Base-by-base conservation (phyloP, 1,139 yeast species). In the Pichia norvegensis region DNA sequence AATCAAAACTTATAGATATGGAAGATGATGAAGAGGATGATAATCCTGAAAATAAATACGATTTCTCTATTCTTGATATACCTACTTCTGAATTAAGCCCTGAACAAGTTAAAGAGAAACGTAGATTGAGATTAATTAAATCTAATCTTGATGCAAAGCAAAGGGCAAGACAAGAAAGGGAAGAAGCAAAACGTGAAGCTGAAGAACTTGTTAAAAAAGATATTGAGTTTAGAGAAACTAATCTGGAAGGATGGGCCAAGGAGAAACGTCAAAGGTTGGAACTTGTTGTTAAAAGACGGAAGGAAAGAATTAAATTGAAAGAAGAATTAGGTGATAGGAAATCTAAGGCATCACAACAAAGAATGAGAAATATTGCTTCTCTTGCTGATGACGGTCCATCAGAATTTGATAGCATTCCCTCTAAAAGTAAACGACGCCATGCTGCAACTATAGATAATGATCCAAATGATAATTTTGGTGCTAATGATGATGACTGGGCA, bases 401-500 rank as follows among this genome's bases (percentile, higher is more conserved):
- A 22, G 38, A 29, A 10, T 14, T 10, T 17, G 41, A 33, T 16
- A 29, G 17, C 29, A 67, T 40, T 20, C 33, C 40, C 10, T 17
- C 46, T 5, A 40, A 43, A 11, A 73, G 83, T 58, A 74, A 79
- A 50, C 72, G 83, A 53, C 75, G 72, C 46, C 73, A 70, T 47
- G 55, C 54, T 43, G 74, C 81, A 0, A 78, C 88, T 1, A 84
- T 85, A 40, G 96, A 86, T 58, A 87, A 85, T 58, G 96, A 87
- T 61, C 95, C 95, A 13, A 88, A 82, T 59, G 97, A 90, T 64
- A 87, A 90, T 0, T 92, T 92, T 65, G 97, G 97, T 49, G 92
- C 97, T 4, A 83, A 88, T 58, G 98, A 92, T 60, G 95, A 85
- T 46, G 98, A 92, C 63, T 92, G 97, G 97, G 78, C 85, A 37